Percentiles rank a stretch among this genome's conserved stretches.
phyloP scores from a whole-genome alignment of 2,329 filamentous ascomycete species.

The Elsinoe arachidis region DNA sequence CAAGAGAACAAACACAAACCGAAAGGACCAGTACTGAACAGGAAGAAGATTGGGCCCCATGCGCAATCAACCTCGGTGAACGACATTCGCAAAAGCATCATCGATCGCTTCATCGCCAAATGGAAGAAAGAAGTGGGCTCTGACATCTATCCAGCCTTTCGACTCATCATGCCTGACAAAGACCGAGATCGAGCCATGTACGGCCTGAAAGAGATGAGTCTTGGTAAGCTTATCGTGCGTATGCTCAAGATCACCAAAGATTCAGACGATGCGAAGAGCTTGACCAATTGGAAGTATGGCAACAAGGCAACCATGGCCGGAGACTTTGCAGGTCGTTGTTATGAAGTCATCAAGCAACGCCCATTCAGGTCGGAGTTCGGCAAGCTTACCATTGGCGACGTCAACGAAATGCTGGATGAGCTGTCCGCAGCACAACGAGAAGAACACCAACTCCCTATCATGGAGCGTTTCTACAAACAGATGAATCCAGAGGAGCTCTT shows the following conservation, averaged over 20 bases:
- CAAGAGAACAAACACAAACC: conserved; percentile 69
- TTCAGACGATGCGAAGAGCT: conserved; percentile 75
- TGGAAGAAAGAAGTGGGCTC: conserved; percentile 85
- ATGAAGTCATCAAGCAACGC: conserved; percentile 75
- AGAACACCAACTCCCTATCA: conserved; percentile 71
- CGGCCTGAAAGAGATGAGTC: conserved; percentile 82
- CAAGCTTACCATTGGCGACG: conserved; percentile 76
- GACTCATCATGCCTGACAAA: conserved; percentile 85
- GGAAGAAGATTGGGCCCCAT: conserved; percentile 52
- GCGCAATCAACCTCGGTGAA: conserved; percentile 57
- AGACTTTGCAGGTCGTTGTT: conserved; percentile 86
- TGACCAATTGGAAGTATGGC: conserved; percentile 87
- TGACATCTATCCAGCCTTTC: conserved; percentile 87
- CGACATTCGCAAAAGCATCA: conserved; percentile 70
- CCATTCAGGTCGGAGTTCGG: conserved; percentile 66
- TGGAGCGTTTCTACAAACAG: conserved; percentile 72
- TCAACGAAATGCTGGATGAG: conserved; percentile 76
- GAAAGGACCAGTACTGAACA: conserved; percentile 44
- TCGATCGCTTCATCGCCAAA: conserved; percentile 73
- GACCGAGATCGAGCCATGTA: conserved; percentile 90
- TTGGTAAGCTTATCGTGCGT: conserved; percentile 84
- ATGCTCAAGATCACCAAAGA: conserved; percentile 86
- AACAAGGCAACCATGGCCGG: conserved; percentile 62
- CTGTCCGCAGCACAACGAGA: conserved; percentile 69
- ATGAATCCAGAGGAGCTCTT: conserved; percentile 93